Evolutionary conservation across 768 basidiomycete species (phyloP).

Genomic region (Russula virescens): DNA sequence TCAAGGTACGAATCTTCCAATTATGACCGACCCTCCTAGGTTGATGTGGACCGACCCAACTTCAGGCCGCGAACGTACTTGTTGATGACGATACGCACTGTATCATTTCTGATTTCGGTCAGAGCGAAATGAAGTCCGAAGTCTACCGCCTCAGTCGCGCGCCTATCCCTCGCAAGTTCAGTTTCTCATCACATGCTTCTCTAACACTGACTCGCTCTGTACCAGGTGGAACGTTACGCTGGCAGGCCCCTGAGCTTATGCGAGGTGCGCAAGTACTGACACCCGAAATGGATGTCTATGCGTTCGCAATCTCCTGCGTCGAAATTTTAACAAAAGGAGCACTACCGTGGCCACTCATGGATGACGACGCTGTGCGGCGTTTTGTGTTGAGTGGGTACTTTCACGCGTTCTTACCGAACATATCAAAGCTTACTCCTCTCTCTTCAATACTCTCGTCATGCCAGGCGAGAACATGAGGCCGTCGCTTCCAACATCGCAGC

Average conservation of each 20-base stretch:
- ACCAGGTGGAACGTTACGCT: slow-evolving; percentile 51
- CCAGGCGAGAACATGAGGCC: slow-evolving; percentile 27
- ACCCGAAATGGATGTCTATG: slow-evolving; percentile 57
- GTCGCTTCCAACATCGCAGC: slow-evolving; percentile 37
- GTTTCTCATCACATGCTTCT: slow-evolving; percentile 10
- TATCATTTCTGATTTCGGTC: slow-evolving; percentile 78
- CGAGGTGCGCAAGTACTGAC: slow-evolving; percentile 44
- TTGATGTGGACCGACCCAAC: neutral
- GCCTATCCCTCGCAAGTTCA: slow-evolving; percentile 29
- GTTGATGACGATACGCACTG: slow-evolving; percentile 62
- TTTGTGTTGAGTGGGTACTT: slow-evolving; percentile 42
- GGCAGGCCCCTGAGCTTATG: slow-evolving; percentile 69
- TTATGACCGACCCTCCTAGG: neutral
- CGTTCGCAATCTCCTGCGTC: slow-evolving; percentile 59
- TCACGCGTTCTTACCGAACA: neutral
- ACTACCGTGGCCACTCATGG: slow-evolving; percentile 49
- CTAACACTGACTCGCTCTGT: neutral
- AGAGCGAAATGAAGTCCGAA: slow-evolving; percentile 74
- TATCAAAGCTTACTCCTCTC: neutral
- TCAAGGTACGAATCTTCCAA: slow-evolving; percentile 49
- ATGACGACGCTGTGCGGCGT: slow-evolving; percentile 46
- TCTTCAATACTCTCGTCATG: neutral
- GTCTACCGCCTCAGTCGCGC: slow-evolving; percentile 54
- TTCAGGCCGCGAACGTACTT: slow-evolving; percentile 68
- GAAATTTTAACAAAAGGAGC: slow-evolving; percentile 60